Evolutionary conservation across 1,284 basidiomycete genomes (phyloP).

Genomic region (Leccinum huronense): DNA sequence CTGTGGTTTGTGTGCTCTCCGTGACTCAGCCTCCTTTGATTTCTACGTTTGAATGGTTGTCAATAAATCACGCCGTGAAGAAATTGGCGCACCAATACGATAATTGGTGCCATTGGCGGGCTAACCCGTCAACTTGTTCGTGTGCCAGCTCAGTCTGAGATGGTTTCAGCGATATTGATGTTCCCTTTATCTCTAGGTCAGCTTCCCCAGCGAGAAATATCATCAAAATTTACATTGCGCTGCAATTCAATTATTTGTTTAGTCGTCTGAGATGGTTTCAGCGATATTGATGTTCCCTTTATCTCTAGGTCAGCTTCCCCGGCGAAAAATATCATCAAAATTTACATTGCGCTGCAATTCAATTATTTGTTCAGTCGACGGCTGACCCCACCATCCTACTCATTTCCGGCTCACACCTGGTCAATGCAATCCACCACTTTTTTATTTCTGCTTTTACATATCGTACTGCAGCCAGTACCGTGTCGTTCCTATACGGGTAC

Average conservation of each 20-base stretch:
- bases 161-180: neutral
- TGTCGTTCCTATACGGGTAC: neutral
- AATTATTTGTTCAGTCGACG: neutral
- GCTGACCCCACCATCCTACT: neutral
- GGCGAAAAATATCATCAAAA: neutral
- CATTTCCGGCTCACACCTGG: neutral
- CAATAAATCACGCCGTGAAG: neutral
- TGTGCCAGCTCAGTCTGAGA: neutral
- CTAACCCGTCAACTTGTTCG: neutral
- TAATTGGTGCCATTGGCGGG: neutral
- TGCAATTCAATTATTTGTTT: neutral
- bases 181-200: neutral
- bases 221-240: neutral
- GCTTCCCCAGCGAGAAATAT: neutral
- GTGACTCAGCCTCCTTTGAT: neutral
- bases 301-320: neutral
- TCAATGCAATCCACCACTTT: neutral
- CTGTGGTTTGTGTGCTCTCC: neutral
- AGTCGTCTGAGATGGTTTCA: neutral
- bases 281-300: neutral
- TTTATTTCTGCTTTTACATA: neutral
- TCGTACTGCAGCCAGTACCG: neutral
- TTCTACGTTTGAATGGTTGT: neutral
- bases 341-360: neutral
- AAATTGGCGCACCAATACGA: neutral